These are phyloP conservation scores for Aspergillus sclerotialis DNA, from an alignment of 2,329 filamentous ascomycete genomes.

Conservation along the genomic window DNA sequence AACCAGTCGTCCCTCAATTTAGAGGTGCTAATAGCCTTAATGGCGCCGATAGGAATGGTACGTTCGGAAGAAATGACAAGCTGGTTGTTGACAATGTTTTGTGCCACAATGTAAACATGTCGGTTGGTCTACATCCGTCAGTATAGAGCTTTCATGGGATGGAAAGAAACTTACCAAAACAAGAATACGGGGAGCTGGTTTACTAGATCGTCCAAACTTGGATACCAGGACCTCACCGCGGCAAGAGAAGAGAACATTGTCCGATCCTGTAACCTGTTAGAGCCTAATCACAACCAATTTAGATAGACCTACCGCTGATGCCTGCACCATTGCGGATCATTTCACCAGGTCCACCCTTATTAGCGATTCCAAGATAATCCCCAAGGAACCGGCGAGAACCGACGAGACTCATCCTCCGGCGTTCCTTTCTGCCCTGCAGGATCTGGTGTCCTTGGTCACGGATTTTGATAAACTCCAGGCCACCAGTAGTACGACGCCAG, in stretches of 20 bases:
- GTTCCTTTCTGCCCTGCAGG: constrained; percentile 79
- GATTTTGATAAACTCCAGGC: constrained; percentile 79
- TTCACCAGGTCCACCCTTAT: constrained; percentile 69
- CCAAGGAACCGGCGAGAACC: constrained; percentile 89
- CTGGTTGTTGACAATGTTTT: constrained; percentile 74
- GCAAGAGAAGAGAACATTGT: constrained; percentile 80
- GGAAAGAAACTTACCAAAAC: constrained; percentile 50
- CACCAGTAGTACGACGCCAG: constrained; percentile 89
- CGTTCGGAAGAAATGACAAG: constrained; percentile 75
- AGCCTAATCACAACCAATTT: not conserved
- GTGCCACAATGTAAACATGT: constrained; percentile 83
- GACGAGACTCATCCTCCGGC: constrained; percentile 80
- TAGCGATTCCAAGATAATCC: constrained; percentile 87
- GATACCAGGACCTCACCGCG: constrained; percentile 83
- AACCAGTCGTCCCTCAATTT: constrained; percentile 94
- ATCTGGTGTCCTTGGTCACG: constrained; percentile 81
- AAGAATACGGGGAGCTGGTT: constrained; percentile 77
- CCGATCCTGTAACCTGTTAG: constrained; percentile 35
- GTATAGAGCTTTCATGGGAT: constrained; percentile 2
- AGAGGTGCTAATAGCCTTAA: constrained; percentile 80
- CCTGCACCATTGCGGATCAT: constrained; percentile 70
- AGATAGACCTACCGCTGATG: constrained; percentile 51
- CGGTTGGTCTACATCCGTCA: constrained; percentile 54
- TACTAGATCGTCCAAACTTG: constrained; percentile 94
- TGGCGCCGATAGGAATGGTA: constrained; percentile 73